A percentile compares a stretch with the other conserved stretches of the same genome.
These are phyloP conservation scores for Venturia carpophila DNA, from an alignment of 2,329 filamentous ascomycete species.

Conservation along the genomic window DNA sequence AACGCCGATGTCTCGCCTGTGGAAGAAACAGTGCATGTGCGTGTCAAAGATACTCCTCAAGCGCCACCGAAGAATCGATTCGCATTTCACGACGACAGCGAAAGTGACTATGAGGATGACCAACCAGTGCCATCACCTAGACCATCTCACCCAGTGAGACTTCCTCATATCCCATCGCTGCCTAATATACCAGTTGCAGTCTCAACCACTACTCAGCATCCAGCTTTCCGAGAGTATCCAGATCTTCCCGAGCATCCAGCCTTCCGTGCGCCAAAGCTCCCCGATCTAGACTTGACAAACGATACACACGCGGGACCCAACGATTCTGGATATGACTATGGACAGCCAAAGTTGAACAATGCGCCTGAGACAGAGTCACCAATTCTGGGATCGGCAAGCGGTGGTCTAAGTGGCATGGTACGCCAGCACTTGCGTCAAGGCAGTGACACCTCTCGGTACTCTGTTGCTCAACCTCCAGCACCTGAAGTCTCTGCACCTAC, in stretches of 20 bases:
- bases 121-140: constrained; percentile 5
- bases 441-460: constrained; percentile 80
- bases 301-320: not conserved
- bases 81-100: constrained; percentile 27
- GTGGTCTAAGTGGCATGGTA: constrained; percentile 71
- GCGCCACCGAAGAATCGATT: constrained; percentile 31
- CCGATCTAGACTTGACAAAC: not conserved
- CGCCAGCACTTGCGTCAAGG: constrained; percentile 74
- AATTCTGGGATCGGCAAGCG: not conserved
- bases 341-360: not conserved
- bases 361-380: not conserved
- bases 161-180: not conserved
- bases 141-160: not conserved
- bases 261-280: constrained; percentile 6
- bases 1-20: constrained; percentile 15
- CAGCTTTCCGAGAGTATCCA: constrained; percentile 6
- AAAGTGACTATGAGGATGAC: constrained; percentile 35
- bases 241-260: constrained; percentile 10
- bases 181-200: not conserved
- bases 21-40: not conserved
- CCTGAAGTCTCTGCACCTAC: constrained; percentile 31
- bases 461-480: constrained; percentile 34
- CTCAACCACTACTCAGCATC: not conserved
- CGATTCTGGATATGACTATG: not conserved
- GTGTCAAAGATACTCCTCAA: constrained; percentile 24